Percentiles rank a stretch among this genome's conserved stretches.
These are phyloP conservation scores for Pseudopithomyces maydicus DNA, from an alignment of 2,329 filamentous ascomycete species.

Conservation along the genomic window DNA sequence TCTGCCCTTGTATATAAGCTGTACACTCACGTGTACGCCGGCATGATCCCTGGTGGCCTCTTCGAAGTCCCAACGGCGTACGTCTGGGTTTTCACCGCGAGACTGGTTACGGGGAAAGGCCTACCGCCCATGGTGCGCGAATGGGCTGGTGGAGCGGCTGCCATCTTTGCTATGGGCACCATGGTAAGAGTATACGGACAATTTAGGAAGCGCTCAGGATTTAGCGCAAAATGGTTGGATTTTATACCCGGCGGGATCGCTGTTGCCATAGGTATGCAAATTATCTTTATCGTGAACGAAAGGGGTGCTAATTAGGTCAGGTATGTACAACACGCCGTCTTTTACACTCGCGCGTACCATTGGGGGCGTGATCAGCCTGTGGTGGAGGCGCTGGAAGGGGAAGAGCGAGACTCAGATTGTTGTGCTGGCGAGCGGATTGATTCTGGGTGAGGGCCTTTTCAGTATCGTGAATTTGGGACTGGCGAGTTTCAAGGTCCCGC, in stretches of 20 bases:
- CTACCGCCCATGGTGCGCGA: conserved; percentile 82
- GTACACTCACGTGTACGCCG: conserved; percentile 84
- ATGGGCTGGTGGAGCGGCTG: conserved; percentile 76
- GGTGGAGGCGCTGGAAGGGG: conserved; percentile 67
- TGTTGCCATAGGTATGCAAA: conserved; percentile 78
- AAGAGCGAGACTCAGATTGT: conserved; percentile 76
- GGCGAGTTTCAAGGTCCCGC: conserved; percentile 76
- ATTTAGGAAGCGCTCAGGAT: conserved; percentile 36
- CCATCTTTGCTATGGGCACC: conserved; percentile 75
- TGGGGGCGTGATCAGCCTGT: conserved; percentile 78
- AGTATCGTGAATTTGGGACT: conserved; percentile 89
- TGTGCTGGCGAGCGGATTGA: conserved; percentile 87
- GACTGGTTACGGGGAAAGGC: conserved; percentile 88
- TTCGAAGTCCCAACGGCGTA: conserved; percentile 95
- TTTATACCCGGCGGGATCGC: conserved; percentile 92
- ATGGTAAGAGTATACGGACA: conserved; percentile 61
- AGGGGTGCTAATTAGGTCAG: conserved; percentile 46
- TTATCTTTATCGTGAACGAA: not conserved
- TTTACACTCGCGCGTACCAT: conserved; percentile 89
- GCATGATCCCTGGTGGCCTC: conserved; percentile 75
- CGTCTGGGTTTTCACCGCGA: conserved; percentile 96
- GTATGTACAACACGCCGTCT: conserved; percentile 97
- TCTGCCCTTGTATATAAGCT: conserved; percentile 87
- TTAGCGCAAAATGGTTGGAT: conserved; percentile 65
- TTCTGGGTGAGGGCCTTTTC: conserved; percentile 87